Evolutionary conservation across 164 flowering plant species (phyloP).

Genomic region (Brasenia schreberi): DNA sequence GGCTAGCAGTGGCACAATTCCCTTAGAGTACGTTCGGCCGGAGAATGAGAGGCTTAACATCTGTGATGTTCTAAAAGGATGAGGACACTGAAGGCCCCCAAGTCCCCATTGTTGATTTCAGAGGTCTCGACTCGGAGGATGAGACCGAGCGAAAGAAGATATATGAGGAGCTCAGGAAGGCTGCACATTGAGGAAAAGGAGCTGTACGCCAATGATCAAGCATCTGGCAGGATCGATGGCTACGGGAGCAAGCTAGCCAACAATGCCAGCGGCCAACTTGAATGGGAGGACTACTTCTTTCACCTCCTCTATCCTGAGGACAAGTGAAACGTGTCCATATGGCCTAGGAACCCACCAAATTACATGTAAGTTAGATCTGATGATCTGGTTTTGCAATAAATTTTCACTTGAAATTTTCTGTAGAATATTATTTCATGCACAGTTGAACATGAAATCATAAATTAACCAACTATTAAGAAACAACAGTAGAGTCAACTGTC

Average conservation of each 20-base stretch:
- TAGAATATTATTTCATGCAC: too few species aligned
- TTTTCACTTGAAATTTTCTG: too few species aligned
- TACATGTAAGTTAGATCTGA: constrained; percentile 42
- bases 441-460: too few species aligned
- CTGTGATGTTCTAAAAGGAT: constrained; percentile 53
- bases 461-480: too few species aligned
- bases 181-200: constrained; percentile 85
- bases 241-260: constrained; percentile 93
- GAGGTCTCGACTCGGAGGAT: constrained; percentile 38
- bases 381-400: too few species aligned
- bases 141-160: constrained; percentile 22
- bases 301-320: constrained; percentile 66
- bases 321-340: constrained; percentile 57
- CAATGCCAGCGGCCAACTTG: constrained; percentile 63
- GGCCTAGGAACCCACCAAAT: constrained; percentile 69
- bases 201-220: constrained; percentile 70
- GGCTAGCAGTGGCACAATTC: constrained; percentile 59
- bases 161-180: constrained; percentile 40
- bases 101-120: constrained; percentile 57
- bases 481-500: too few species aligned
- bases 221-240: constrained; percentile 72
- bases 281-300: constrained; percentile 96
- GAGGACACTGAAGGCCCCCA: constrained; percentile 46
- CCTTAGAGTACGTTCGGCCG: constrained; percentile 62
- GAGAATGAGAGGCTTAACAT: constrained; percentile 55